A percentile compares a stretch with the other conserved stretches of the same genome.
Evolutionary conservation across 1,139 yeast genomes (phyloP).

Genomic region (Candida neerlandica): DNA sequence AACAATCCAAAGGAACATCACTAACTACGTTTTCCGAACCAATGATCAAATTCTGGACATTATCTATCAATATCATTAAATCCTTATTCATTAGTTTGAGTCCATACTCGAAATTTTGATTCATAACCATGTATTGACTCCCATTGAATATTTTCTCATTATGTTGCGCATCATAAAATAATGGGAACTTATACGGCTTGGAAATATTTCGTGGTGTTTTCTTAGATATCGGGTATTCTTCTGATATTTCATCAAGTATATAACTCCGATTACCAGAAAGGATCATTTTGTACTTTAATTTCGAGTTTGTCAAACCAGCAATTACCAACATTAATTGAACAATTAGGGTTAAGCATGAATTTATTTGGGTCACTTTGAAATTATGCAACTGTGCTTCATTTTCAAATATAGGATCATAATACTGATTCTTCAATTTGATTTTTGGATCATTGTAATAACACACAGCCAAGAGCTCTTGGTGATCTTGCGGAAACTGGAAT

Average conservation of each 20-base stretch:
- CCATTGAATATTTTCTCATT: conserved; percentile 24
- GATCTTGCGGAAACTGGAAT: conserved; percentile 38
- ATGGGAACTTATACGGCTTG: conserved; percentile 22
- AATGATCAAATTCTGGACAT: conserved; percentile 22
- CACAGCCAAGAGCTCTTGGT: conserved; percentile 30
- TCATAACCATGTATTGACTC: conserved; percentile 19
- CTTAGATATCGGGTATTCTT: conserved; percentile 16
- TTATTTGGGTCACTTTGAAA: conserved; percentile 27
- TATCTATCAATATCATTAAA: conserved; percentile 28
- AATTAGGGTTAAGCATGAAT: conserved; percentile 37
- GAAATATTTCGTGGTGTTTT: conserved; percentile 3
- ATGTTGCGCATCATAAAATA: conserved; percentile 28
- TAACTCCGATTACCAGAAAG: conserved; percentile 25
- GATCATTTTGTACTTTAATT: conserved; percentile 32
- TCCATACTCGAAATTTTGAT: conserved; percentile 38
- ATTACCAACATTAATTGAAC: conserved; percentile 28
- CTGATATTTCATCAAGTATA: conserved; percentile 29
- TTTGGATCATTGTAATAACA: conserved; percentile 29
- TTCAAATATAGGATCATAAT: conserved; percentile 15
- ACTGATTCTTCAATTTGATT: conserved; percentile 15
- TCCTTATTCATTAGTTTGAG: conserved; percentile 37
- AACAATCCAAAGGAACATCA: conserved; percentile 41
- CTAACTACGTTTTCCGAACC: conserved; percentile 10
- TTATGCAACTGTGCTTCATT: conserved; percentile 13
- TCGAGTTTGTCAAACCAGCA: conserved; percentile 28